Percentiles rank a stretch among this genome's conserved stretches.
phyloP scores from a whole-genome alignment of 129 eudicot species.

The Glebionis coronaria region DNA sequence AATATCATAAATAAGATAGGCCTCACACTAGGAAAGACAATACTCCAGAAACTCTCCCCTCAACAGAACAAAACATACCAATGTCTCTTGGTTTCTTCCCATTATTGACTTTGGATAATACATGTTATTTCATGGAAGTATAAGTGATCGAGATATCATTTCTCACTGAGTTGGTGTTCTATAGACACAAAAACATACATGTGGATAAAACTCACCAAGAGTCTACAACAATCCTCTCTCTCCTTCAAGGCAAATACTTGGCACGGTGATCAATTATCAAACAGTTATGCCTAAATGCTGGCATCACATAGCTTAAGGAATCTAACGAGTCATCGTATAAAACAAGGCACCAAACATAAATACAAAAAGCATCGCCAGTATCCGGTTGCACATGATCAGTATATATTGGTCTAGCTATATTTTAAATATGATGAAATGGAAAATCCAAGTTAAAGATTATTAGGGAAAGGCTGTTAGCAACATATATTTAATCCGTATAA shows the following conservation, averaged over 20 bases:
- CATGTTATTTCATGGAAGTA: background rate
- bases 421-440: background rate
- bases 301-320: background rate
- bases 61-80: background rate
- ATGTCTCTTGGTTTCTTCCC: background rate
- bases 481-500: no score
- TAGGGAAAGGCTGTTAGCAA: background rate
- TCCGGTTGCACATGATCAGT: background rate
- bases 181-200: background rate
- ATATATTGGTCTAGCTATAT: background rate
- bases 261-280: background rate
- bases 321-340: background rate
- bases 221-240: background rate
- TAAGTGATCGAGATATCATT: no score
- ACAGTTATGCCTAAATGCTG: slow-evolving; percentile 6
- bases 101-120: background rate
- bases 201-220: background rate
- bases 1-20: background rate
- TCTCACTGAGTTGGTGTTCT: background rate
- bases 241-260: background rate
- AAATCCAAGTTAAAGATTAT: background rate
- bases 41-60: background rate
- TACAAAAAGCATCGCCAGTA: background rate
- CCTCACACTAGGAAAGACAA: background rate
- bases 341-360: background rate